Evolutionary conservation across 2,329 filamentous ascomycete genomes (phyloP).

Genomic region (Cryphonectria naterciae): DNA sequence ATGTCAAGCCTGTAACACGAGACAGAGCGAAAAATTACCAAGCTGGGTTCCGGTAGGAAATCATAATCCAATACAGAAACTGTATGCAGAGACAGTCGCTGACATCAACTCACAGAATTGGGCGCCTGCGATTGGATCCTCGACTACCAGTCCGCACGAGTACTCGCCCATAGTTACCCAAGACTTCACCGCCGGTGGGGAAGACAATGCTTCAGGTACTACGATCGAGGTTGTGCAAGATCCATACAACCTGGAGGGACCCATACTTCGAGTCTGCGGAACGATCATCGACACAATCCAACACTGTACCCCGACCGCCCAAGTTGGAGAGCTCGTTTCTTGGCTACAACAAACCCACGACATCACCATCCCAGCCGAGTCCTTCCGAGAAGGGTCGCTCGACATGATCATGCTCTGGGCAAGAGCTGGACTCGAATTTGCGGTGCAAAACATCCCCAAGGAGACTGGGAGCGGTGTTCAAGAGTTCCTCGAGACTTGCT

Average conservation of each 20-base stretch:
- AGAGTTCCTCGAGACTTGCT: neutral
- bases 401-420: neutral
- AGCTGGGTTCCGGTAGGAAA: neutral
- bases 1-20: neutral
- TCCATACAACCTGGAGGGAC: neutral
- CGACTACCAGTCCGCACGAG: neutral
- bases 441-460: neutral
- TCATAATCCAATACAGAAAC: no score
- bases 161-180: neutral
- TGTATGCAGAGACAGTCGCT: neutral
- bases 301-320: neutral
- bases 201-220: neutral
- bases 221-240: neutral
- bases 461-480: no score
- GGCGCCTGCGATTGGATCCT: no score
- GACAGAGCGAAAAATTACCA: neutral
- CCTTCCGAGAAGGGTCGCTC: neutral
- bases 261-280: neutral
- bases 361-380: neutral
- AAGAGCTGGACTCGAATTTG: neutral
- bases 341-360: neutral
- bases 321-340: neutral
- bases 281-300: neutral
- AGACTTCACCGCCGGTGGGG: neutral
- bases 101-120: neutral